These are phyloP conservation scores for Chrysopogon serrulatus DNA, from an alignment of 176 grass and related monocot species.

Conservation along the genomic window DNA sequence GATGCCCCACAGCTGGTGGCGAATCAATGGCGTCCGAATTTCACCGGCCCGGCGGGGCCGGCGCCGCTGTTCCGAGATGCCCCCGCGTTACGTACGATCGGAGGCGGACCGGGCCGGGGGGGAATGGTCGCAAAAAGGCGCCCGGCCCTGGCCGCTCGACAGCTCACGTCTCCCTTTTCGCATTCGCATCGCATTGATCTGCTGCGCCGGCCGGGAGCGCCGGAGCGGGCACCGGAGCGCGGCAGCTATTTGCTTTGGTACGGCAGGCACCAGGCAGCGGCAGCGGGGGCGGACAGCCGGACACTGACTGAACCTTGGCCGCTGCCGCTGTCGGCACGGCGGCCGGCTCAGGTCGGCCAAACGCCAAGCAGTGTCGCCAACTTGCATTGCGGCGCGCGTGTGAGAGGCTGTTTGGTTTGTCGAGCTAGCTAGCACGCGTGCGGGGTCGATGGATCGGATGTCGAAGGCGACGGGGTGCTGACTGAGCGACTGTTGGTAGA, in stretches of 20 bases:
- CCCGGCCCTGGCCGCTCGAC: constrained; percentile 28
- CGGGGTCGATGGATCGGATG: background rate
- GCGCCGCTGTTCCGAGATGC: constrained; percentile 32
- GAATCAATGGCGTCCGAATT: background rate
- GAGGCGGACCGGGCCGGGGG: background rate
- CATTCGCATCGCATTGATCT: background rate
- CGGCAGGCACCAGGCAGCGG: too few relatives aligned
- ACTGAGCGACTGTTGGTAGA: background rate
- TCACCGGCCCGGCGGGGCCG: background rate
- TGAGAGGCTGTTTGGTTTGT: background rate
- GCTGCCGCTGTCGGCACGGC: constrained; percentile 1
- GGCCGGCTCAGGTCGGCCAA: constrained; percentile 23
- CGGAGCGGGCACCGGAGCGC: background rate
- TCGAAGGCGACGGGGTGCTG: background rate
- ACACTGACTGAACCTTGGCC: background rate
- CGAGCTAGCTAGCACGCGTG: background rate
- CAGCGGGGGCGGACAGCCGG: background rate
- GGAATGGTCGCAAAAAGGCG: too few relatives aligned
- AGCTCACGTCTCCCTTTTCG: background rate
- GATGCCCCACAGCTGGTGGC: background rate
- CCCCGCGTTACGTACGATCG: background rate
- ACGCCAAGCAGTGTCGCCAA: background rate
- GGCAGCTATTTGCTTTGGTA: background rate
- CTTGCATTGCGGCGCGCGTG: background rate
- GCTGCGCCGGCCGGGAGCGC: background rate